Evolutionary conservation across 352 stramenopile species (phyloP).

Genomic region (Phytophthora citricola): DNA sequence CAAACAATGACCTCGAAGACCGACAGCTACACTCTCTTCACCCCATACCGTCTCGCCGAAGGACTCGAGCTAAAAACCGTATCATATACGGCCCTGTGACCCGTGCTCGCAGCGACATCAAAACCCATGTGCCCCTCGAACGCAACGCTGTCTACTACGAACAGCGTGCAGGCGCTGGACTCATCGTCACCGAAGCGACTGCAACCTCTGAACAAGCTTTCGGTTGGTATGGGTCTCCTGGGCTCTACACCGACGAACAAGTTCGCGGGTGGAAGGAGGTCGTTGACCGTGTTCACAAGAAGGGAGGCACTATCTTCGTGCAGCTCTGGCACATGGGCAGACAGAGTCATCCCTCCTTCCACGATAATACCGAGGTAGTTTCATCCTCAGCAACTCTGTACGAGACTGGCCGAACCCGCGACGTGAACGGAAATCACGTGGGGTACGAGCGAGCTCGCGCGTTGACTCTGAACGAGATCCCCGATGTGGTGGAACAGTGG

Average conservation of each 20-base stretch:
- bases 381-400: conserved; percentile 39
- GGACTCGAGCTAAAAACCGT: conserved; percentile 48
- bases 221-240: conserved; percentile 44
- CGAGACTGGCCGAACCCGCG: conserved; percentile 32
- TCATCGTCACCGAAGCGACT: conserved; percentile 57
- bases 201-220: conserved; percentile 40
- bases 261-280: conserved; percentile 51
- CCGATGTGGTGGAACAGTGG: conserved; percentile 74
- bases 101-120: conserved; percentile 28
- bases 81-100: conserved; percentile 50
- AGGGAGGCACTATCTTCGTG: conserved; percentile 74
- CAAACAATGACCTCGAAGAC: conserved; percentile 22
- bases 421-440: conserved; percentile 24
- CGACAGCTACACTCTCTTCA: conserved; percentile 40
- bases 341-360: conserved; percentile 58
- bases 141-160: conserved; percentile 49
- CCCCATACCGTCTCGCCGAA: conserved; percentile 24
- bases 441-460: conserved; percentile 23
- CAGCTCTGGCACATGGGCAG: conserved; percentile 89
- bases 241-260: conserved; percentile 51
- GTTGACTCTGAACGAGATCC: conserved; percentile 36
- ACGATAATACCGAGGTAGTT: conserved; percentile 56
- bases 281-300: conserved; percentile 71
- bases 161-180: conserved; percentile 39
- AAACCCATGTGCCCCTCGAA: conserved; percentile 26